These are phyloP conservation scores for Colletotrichum tamarilloi DNA, from an alignment of 2,329 filamentous ascomycete species.

Conservation along the genomic window DNA sequence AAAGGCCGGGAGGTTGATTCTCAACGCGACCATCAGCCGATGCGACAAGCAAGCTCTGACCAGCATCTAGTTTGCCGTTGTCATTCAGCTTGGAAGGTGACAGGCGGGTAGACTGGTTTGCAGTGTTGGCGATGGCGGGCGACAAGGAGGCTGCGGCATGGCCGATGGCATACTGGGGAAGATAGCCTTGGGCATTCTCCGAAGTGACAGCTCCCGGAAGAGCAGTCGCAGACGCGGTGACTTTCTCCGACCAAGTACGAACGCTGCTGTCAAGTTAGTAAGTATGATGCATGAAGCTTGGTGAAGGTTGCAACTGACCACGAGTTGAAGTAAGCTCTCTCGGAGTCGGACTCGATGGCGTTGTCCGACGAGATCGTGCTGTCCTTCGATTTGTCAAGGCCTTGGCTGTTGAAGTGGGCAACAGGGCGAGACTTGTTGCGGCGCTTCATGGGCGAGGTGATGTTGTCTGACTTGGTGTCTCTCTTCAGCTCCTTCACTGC, in stretches of 20 bases:
- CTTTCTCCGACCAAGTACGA: slow-evolving; percentile 48
- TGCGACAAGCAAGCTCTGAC: slow-evolving; percentile 31
- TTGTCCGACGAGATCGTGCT: slow-evolving; percentile 23
- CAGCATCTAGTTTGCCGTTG: slow-evolving; percentile 36
- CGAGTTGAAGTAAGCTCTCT: slow-evolving; percentile 57
- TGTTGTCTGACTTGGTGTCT: slow-evolving; percentile 36
- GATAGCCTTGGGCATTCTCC: slow-evolving; percentile 63
- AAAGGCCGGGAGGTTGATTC: slow-evolving; percentile 53
- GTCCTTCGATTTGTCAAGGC: slow-evolving; percentile 22
- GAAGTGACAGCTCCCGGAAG: slow-evolving; percentile 62
- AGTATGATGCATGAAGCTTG: too few relatives aligned
- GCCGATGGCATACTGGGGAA: slow-evolving; percentile 62
- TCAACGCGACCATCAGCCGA: slow-evolving; percentile 53
- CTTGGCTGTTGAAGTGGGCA: slow-evolving; percentile 32
- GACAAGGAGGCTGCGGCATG: slow-evolving; percentile 63
- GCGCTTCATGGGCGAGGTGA: slow-evolving; percentile 31
- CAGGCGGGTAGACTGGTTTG: slow-evolving; percentile 44
- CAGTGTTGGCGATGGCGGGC: slow-evolving; percentile 55
- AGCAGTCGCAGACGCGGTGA: slow-evolving; percentile 58
- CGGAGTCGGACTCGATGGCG: slow-evolving; percentile 55
- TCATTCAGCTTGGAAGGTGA: slow-evolving; percentile 43
- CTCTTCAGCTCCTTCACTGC: slow-evolving; percentile 24
- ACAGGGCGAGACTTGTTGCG: slow-evolving; percentile 24
- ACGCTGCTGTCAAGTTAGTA: slow-evolving; percentile 1
- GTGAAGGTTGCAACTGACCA: slow-evolving; percentile 3